phyloP scores from a whole-genome alignment of 768 basidiomycete genomes.

The Phaeotremella skinneri region DNA sequence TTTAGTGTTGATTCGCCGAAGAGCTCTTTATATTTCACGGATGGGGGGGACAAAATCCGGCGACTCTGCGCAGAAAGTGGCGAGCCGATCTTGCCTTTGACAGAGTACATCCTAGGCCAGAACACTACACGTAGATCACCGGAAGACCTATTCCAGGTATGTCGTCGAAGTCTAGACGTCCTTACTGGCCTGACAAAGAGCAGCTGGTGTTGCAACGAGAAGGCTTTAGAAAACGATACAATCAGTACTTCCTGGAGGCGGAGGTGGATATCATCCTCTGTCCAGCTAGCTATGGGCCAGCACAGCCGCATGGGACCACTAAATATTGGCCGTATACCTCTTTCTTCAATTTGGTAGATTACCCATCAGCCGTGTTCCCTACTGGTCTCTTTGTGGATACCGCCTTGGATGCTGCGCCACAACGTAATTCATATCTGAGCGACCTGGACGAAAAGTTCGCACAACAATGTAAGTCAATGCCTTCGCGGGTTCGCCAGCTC shows the following conservation, averaged over 20 bases:
- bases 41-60: slow-evolving; percentile 20
- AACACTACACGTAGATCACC: slow-evolving; percentile 6
- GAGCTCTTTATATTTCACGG: slow-evolving; percentile 26
- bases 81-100: slow-evolving; percentile 34
- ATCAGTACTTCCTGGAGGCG: slow-evolving; percentile 9
- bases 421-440: slow-evolving; percentile 18
- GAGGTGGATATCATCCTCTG: slow-evolving; percentile 35
- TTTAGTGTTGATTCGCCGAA: no score
- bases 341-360: slow-evolving; percentile 44
- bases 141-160: slow-evolving; percentile 18
- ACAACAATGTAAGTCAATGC: slow-evolving; percentile 12
- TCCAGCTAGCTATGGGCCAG: slow-evolving; percentile 28
- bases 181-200: background rate
- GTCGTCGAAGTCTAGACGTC: slow-evolving; percentile 1
- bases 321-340: slow-evolving; percentile 39
- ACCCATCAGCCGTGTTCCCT: slow-evolving; percentile 37
- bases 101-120: slow-evolving; percentile 31
- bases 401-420: slow-evolving; percentile 16
- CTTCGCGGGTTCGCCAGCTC: background rate
- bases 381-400: slow-evolving; percentile 22
- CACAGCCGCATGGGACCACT: slow-evolving; percentile 23
- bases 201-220: slow-evolving; percentile 28
- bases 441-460: slow-evolving; percentile 12
- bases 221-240: slow-evolving; percentile 15
- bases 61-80: slow-evolving; percentile 10